A percentile compares a stretch with the other conserved stretches of the same genome.
Conservation (phyloP, 2,329 filamentous ascomycete species). For the Beauveria pseudobassiana region DNA sequence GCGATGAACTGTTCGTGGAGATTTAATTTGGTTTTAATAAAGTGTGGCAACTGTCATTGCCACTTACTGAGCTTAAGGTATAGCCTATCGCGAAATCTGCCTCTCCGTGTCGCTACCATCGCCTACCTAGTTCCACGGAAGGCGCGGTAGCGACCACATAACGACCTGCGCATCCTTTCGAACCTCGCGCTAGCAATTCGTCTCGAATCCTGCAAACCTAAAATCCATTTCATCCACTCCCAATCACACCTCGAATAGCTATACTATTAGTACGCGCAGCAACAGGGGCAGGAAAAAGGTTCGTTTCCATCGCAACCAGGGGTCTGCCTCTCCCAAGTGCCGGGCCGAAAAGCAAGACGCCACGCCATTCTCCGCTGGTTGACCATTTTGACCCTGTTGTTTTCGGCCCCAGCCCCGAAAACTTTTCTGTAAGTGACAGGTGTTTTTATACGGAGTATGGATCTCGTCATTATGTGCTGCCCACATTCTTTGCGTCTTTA, state of each 20-base stretch:
- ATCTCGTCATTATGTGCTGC: not conserved
- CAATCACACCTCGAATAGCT: not conserved
- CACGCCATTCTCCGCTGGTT: not conserved
- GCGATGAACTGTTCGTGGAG: not conserved
- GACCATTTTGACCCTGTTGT: not conserved
- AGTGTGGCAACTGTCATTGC: no score
- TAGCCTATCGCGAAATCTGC: no score
- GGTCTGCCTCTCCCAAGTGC: not conserved
- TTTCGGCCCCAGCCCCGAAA: not conserved
- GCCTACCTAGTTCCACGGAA: no score
- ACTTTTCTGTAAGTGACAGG: not conserved
- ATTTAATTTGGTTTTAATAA: no score
- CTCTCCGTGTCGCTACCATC: no score
- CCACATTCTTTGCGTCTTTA: not conserved
- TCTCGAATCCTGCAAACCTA: not conserved
- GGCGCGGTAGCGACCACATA: not conserved
- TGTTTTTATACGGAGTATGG: not conserved
- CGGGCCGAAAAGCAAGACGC: not conserved
- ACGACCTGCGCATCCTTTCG: not conserved
- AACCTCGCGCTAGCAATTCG: not conserved
- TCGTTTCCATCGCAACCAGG: conserved; percentile 4
- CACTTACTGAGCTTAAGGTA: no score
- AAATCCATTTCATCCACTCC: not conserved
- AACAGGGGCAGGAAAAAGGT: not conserved
- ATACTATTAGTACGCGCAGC: not conserved